Evolutionary conservation across 2,329 filamentous ascomycete genomes (phyloP), one percentile per base, ranked within the genome.

Genomic region (Neofusicoccum sp.): DNA sequence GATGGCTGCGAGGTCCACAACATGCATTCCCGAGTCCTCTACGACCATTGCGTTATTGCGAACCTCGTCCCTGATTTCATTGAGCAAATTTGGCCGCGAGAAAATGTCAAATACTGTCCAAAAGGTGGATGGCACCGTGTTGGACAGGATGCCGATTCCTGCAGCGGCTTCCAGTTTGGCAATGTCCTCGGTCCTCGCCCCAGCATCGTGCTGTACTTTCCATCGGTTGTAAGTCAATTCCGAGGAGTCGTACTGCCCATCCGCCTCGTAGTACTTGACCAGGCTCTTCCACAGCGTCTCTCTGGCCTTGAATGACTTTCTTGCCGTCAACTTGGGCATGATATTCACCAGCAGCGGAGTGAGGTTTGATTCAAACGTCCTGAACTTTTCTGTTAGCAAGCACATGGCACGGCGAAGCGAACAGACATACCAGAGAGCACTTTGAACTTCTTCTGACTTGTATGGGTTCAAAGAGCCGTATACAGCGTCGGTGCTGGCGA

Each of bases 391-490:
- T 14, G 31, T 34, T 8, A 2, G 30, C 4, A 4, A 3, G 8
- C 6, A 26, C 11, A 14, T 16, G 0, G 31, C 11, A 7, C 2
- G 11, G 20, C 16, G 9, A 4, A 4, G 20, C 3, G 12, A 6
- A 12, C 4, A 11, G 24, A 16, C 63, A 44, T 66, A 78, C 75
- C 66, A 72, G 65, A 76, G 78, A 26, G 70, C 71, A 41, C 72
- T 64, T 44, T 71, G 71, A 12, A 77, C 66, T 2, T 58, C 61
- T 6, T 69, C 68, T 44, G 78, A 72, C 34, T 73, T 65, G 40
- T 70, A 79, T 0, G 77, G 77, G 61, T 78, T 79, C 60, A 74
- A 65, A 0, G 73, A 74, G 2, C 77, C 78, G 62, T 79, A 80
- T 0, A 77, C 69, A 12, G 75, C 70, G 45, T 73, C 66, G 0